These are phyloP conservation scores for Rubia tinctorum DNA, from an alignment of 305 asterid species.

Conservation along the genomic window DNA sequence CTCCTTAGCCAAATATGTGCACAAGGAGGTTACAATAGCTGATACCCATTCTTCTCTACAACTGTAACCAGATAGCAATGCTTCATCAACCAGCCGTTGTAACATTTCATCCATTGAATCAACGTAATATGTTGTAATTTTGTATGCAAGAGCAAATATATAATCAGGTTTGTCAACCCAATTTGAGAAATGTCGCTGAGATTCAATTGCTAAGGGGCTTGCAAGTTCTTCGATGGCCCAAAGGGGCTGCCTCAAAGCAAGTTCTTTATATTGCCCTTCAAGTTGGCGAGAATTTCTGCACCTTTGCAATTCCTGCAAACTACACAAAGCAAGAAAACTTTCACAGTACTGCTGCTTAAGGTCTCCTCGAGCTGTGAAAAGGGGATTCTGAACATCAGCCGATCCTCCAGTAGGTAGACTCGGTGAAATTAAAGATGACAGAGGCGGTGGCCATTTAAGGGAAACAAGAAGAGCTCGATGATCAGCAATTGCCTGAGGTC, in stretches of 20 bases:
- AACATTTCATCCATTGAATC: constrained; percentile 93
- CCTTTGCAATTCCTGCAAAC: constrained; percentile 88
- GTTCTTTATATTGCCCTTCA: constrained; percentile 52
- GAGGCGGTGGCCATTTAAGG: constrained; percentile 97
- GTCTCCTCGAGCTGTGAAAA: constrained; percentile 74
- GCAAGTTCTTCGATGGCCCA: constrained; percentile 98
- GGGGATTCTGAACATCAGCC: constrained; percentile 60
- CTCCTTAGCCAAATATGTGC: constrained; percentile 80
- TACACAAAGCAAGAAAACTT: constrained; percentile 83
- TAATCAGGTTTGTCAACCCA: constrained; percentile 92
- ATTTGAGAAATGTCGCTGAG: constrained; percentile 85
- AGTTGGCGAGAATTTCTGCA: constrained; percentile 83
- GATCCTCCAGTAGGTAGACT: constrained; percentile 44
- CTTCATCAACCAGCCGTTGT: constrained; percentile 93
- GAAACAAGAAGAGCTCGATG: constrained; percentile 86
- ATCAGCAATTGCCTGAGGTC: constrained; percentile 97
- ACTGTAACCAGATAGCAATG: constrained; percentile 91
- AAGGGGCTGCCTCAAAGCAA: constrained; percentile 71
- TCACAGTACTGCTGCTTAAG: constrained; percentile 74
- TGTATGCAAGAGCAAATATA: constrained; percentile 84
- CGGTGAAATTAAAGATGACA: constrained; percentile 54
- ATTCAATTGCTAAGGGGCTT: constrained; percentile 72
- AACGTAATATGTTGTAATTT: constrained; percentile 82
- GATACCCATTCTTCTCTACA: constrained; percentile 99
- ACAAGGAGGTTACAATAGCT: constrained; percentile 73